A percentile compares a stretch with the other conserved stretches of the same genome.
Conservation (phyloP, 805 yeast genomes). For the Lachancea sp. region DNA sequence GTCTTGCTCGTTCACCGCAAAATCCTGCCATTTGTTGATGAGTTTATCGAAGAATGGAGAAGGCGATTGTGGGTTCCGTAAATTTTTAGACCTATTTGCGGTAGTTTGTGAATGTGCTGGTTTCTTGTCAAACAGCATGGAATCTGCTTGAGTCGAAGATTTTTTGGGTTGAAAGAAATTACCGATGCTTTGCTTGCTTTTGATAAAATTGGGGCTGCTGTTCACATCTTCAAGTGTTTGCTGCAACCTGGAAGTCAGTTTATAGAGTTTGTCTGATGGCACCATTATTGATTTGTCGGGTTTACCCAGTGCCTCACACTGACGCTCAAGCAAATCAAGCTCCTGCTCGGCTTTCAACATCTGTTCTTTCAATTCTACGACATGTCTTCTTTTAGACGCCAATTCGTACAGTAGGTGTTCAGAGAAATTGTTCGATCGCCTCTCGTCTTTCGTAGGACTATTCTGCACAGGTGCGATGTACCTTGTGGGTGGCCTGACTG, state of each 20-base stretch:
- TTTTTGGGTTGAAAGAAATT: constrained; percentile 16
- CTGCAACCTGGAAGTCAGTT: constrained; percentile 13
- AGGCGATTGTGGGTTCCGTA: constrained; percentile 1
- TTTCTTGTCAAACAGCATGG: background rate
- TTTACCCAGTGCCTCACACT: constrained; percentile 1
- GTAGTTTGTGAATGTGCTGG: background rate
- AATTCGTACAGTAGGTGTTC: constrained; percentile 32
- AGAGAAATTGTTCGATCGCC: background rate
- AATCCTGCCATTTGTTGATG: constrained; percentile 29
- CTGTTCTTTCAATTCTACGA: constrained; percentile 43
- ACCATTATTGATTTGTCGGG: background rate
- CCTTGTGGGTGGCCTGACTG: background rate
- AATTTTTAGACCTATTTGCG: constrained; percentile 3
- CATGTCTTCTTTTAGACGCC: constrained; percentile 49
- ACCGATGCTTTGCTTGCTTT: constrained; percentile 20
- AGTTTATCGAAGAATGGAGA: constrained; percentile 9
- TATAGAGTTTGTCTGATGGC: constrained; percentile 6
- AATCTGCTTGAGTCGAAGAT: background rate
- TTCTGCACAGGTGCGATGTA: background rate
- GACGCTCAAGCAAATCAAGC: constrained; percentile 35
- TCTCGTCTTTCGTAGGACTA: background rate
- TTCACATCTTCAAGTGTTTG: constrained; percentile 18
- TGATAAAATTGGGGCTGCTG: constrained; percentile 18
- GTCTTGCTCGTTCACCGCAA: constrained; percentile 27
- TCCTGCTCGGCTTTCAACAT: constrained; percentile 23